Conservation (phyloP, 139 green algal species). For the Marvania coccoides region DNA sequence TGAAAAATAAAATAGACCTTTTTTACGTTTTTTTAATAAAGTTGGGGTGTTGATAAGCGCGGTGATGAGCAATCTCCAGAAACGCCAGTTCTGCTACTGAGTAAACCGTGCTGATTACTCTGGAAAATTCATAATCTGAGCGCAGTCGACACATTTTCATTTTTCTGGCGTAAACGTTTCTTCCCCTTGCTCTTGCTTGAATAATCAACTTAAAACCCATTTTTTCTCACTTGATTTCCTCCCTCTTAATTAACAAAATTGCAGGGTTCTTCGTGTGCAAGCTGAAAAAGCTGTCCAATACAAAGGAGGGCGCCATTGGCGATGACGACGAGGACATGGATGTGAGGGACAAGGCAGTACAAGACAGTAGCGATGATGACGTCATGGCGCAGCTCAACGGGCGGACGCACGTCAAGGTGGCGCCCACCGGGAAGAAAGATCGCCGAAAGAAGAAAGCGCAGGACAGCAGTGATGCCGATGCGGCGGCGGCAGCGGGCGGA, state of each 20-base stretch:
- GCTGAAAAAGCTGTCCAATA: constrained; percentile 93
- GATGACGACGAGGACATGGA: constrained; percentile 22
- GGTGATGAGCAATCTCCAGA: constrained; percentile 17
- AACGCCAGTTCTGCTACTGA: constrained; percentile 42
- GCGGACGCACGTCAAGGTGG: background rate
- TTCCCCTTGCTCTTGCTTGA: background rate
- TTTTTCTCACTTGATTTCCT: background rate
- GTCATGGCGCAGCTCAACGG: background rate
- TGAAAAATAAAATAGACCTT: background rate
- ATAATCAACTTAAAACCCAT: background rate
- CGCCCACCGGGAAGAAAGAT: background rate
- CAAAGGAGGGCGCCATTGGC: constrained; percentile 30
- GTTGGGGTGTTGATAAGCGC: background rate
- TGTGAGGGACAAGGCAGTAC: constrained; percentile 18
- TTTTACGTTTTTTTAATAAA: background rate
- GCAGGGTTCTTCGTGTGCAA: constrained; percentile 99
- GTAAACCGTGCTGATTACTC: constrained; percentile 7
- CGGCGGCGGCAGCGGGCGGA: background rate
- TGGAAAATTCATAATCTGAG: background rate
- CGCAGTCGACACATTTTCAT: constrained; percentile 1
- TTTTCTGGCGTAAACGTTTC: background rate
- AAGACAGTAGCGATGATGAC: background rate
- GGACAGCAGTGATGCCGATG: background rate
- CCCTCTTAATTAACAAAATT: background rate
- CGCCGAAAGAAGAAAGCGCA: background rate